Conservation (phyloP, 306 rosid genomes). For the Cucurbita maxima region DNA sequence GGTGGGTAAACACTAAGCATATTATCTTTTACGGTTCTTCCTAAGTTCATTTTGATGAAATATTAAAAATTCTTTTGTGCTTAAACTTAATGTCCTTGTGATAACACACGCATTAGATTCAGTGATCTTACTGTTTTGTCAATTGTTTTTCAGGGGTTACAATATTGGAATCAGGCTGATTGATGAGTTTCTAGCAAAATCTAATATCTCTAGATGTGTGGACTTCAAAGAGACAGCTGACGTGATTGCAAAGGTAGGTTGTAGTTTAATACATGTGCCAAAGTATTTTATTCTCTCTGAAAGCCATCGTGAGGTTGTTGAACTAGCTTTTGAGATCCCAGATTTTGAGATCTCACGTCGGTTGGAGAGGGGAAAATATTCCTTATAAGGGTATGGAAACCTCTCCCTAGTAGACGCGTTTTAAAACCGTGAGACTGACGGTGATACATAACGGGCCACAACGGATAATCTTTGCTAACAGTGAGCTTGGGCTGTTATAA, state of each 20-base stretch:
- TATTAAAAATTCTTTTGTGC: neutral
- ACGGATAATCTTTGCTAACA: too few species aligned
- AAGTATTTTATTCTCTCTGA: neutral
- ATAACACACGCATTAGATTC: neutral
- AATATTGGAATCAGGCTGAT: constrained; percentile 85
- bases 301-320: neutral
- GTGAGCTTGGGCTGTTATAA: too few species aligned
- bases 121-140: neutral
- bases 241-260: constrained; percentile 80
- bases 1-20: neutral
- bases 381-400: too few species aligned
- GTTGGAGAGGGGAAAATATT: too few species aligned
- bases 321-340: neutral
- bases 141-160: constrained; percentile 55
- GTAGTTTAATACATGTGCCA: neutral
- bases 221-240: constrained; percentile 95
- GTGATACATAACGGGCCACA: too few species aligned
- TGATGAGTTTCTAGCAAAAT: constrained; percentile 96
- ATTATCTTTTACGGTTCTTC: neutral
- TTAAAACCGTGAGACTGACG: too few species aligned
- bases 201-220: constrained; percentile 82
- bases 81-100: neutral
- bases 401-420: too few species aligned
- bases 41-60: neutral
- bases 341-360: too few species aligned